Base-by-base conservation (phyloP, 2,329 filamentous ascomycete species). In the Colletotrichum australisinense region DNA sequence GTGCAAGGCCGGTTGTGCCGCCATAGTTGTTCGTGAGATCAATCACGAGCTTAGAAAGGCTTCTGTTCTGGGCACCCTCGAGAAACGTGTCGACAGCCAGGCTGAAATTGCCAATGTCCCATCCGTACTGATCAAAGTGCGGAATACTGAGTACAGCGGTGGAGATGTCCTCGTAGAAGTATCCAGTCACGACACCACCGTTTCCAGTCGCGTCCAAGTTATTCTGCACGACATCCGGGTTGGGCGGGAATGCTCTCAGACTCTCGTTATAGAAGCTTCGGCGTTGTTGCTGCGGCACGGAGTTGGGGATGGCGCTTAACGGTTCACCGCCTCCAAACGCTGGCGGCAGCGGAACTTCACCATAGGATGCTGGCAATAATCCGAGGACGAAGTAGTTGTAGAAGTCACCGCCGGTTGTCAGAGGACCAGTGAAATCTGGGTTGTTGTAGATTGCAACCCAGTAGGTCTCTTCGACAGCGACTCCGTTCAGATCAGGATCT, bases 311-410 rank as follows among this genome's bases (percentile, higher is more conserved):
- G 2, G n/a, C 32, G 9, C 26, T 56, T 8, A 1, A 26, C 5
- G 28, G 11, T 1, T 30, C 57, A 11, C 53, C n/a, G 0, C 69
- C 69, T 8, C 55, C 69, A 38, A 68, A 72, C 1, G 35, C 32
- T 5, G 32, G 16, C 7, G 69, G 69, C 2, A 72, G 22, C 1
- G 57, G 32, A 1, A 72, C 57, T 14, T 72, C 69, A 1, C 19
- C 3, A 19, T 72, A 72, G 1, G 69, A 72, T 9, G 69, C 63
- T 3, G 69, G 69, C 46, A 72, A 26, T 8, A 68, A 12, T 3
- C 69, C 69, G 9, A 72, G 57, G 1, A 72, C 69, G 22, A 72
- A 72, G 49, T 62, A 72, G 57, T 72, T 72, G 49, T 72, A 72
- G 11, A 72, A 72, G 57, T 72, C 69, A 11, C 69, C 69, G n/a